Conservation (phyloP, 139 green algal genomes). For the Nannochloris sp. region DNA sequence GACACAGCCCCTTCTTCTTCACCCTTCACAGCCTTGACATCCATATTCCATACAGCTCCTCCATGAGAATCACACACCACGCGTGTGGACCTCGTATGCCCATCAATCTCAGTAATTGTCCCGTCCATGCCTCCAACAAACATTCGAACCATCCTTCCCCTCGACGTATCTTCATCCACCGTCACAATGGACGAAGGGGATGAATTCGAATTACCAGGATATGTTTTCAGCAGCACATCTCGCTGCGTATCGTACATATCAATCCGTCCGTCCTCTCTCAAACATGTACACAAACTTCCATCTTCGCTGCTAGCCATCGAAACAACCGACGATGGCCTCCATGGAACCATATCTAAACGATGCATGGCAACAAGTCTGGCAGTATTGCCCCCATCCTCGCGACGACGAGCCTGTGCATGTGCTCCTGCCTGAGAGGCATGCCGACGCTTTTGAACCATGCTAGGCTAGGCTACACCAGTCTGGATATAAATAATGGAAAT, state of each 20-base stretch:
- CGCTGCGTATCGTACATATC: constrained; percentile 70
- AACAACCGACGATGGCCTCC: constrained; percentile 58
- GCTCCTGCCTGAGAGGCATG: background rate
- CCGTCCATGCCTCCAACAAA: constrained; percentile 71
- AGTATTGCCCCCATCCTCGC: background rate
- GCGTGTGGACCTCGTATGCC: constrained; percentile 16
- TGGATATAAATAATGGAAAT: too few relatives aligned
- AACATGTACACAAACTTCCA: constrained; percentile 55
- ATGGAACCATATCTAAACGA: constrained; percentile 59
- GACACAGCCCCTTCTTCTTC: background rate
- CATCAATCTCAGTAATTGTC: constrained; percentile 55
- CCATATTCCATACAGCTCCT: constrained; percentile 68
- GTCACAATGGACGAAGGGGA: constrained; percentile 61
- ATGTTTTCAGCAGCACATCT: constrained; percentile 46
- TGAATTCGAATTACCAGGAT: constrained; percentile 38
- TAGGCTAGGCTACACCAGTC: too few relatives aligned
- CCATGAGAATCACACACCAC: constrained; percentile 57
- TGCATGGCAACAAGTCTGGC: constrained; percentile 61
- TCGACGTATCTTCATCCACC: constrained; percentile 31
- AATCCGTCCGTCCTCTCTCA: constrained; percentile 68
- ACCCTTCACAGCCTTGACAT: background rate
- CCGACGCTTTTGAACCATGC: background rate
- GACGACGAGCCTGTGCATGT: background rate
- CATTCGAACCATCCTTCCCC: constrained; percentile 22
- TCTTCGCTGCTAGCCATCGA: constrained; percentile 57